phyloP scores from a whole-genome alignment of 441 rosid species.

The Erodium trifolium region DNA sequence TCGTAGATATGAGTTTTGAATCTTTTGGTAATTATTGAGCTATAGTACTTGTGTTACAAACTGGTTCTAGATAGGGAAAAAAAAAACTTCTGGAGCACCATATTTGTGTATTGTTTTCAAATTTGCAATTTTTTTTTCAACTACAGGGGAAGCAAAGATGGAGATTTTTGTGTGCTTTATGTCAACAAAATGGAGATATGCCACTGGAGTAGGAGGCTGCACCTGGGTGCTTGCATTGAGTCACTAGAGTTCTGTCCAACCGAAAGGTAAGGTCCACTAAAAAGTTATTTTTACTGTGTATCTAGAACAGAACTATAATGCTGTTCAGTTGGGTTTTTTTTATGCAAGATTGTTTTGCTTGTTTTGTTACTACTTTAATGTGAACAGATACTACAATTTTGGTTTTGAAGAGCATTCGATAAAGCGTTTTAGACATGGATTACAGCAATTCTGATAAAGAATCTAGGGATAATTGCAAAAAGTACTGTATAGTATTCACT shows the following conservation, averaged over 20 bases:
- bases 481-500: too few species aligned
- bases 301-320: background rate
- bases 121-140: constrained; percentile 9
- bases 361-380: too few species aligned
- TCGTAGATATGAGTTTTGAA: background rate
- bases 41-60: background rate
- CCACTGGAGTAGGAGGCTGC: constrained; percentile 88
- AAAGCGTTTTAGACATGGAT: background rate
- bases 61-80: too few species aligned
- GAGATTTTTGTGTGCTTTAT: constrained; percentile 73
- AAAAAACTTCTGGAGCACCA: background rate
- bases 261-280: constrained; percentile 46
- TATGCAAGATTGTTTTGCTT: too few species aligned
- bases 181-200: constrained; percentile 81
- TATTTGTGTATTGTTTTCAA: background rate
- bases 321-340: too few species aligned
- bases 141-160: constrained; percentile 84
- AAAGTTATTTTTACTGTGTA: background rate
- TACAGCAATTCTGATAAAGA: too few species aligned
- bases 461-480: too few species aligned
- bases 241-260: constrained; percentile 75
- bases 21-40: background rate
- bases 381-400: background rate
- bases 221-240: constrained; percentile 59
- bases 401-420: background rate